Conservation (phyloP, 2,329 filamentous ascomycete genomes). For the Verticillium longisporum region DNA sequence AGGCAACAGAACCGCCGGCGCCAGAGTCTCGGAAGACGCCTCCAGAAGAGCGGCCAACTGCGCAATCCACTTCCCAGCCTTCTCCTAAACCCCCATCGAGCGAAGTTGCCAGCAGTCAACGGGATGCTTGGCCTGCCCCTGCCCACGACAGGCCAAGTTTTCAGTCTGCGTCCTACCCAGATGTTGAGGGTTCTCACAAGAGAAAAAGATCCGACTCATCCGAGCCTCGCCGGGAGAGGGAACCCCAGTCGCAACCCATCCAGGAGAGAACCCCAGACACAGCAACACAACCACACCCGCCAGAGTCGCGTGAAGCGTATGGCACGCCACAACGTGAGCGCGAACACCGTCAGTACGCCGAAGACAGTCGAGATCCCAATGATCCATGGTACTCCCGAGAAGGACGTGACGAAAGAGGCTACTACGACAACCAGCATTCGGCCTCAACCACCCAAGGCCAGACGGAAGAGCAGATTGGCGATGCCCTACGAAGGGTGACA, state of each 20-base stretch:
- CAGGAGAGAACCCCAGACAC: slow-evolving; percentile 28
- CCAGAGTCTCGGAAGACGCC: slow-evolving; percentile 21
- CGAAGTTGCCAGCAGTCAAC: slow-evolving; percentile 22
- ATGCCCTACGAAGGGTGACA: slow-evolving; percentile 33
- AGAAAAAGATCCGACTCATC: slow-evolving; percentile 64
- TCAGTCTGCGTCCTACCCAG: slow-evolving; percentile 30
- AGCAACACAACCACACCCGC: slow-evolving; percentile 19
- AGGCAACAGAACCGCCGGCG: slow-evolving; percentile 27
- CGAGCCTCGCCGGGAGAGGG: slow-evolving; percentile 35
- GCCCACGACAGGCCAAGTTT: slow-evolving; percentile 34
- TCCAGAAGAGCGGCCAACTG: slow-evolving; percentile 24
- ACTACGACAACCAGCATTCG: slow-evolving; percentile 40
- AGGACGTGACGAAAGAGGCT: slow-evolving; percentile 37
- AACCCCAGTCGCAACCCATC: slow-evolving; percentile 9
- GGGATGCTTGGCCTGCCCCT: slow-evolving; percentile 34
- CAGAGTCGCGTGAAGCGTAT: slow-evolving; percentile 34
- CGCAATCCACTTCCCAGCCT: slow-evolving; percentile 9
- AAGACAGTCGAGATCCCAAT: slow-evolving; percentile 35
- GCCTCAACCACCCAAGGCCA: slow-evolving; percentile 36
- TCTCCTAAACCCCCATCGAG: slow-evolving; percentile 15
- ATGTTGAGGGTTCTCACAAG: slow-evolving; percentile 48
- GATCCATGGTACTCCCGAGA: slow-evolving; percentile 44
- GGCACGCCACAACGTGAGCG: slow-evolving; percentile 37
- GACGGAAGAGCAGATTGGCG: slow-evolving; percentile 42
- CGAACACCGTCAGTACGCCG: slow-evolving; percentile 37